Conservation (phyloP, 2,329 filamentous ascomycete genomes). For the Verticillium nubilum region DNA sequence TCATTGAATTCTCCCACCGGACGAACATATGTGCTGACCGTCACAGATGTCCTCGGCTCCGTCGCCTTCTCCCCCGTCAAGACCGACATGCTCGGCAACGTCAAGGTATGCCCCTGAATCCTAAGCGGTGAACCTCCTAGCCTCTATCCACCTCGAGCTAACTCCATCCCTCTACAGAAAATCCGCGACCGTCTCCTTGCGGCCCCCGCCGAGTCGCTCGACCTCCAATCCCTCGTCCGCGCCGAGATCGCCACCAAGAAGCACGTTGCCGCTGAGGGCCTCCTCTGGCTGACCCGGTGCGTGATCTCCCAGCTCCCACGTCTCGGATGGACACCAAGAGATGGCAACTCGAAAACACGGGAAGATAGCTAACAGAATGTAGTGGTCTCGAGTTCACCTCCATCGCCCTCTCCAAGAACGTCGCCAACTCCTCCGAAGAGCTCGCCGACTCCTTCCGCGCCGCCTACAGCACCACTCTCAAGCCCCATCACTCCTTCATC, state of each 20-base stretch:
- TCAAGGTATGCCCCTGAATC: conserved; percentile 61
- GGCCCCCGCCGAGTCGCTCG: conserved; percentile 72
- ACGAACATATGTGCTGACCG: not conserved
- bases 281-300: conserved; percentile 86
- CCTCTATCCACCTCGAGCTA: not conserved
- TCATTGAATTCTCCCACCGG: not conserved
- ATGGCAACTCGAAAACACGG: conserved; percentile 1
- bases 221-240: conserved; percentile 75
- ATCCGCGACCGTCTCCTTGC: conserved; percentile 76
- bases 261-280: conserved; percentile 80
- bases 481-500: conserved; percentile 91
- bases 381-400: conserved; percentile 94
- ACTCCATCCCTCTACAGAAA: conserved; percentile 58
- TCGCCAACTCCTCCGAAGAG: conserved; percentile 63
- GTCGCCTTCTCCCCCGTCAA: conserved; percentile 88
- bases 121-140: not conserved
- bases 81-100: conserved; percentile 83
- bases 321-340: too few species aligned
- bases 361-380: not conserved
- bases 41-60: conserved; percentile 55
- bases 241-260: conserved; percentile 90
- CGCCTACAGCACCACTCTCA: conserved; percentile 82
- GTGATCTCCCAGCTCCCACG: conserved; percentile 13
- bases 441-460: conserved; percentile 80
- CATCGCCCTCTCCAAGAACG: conserved; percentile 74